These are phyloP conservation scores for Ceratocystis eucalypticola DNA, from an alignment of 2,329 filamentous ascomycete species.

Conservation along the genomic window DNA sequence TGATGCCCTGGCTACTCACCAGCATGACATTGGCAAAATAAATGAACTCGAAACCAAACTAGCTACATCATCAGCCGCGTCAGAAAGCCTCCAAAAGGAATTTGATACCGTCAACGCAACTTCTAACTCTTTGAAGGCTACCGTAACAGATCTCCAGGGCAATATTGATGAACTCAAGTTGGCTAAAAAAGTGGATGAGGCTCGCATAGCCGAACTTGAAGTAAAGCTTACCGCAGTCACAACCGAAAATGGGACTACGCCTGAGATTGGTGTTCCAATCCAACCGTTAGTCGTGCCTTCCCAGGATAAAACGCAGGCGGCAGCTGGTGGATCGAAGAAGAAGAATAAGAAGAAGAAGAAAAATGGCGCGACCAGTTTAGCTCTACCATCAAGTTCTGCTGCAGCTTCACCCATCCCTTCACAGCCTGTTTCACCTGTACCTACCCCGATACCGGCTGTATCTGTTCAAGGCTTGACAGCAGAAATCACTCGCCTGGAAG, in stretches of 20 bases:
- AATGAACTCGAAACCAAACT: conserved; percentile 27
- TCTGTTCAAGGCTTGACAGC: conserved; percentile 30
- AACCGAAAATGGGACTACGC: conserved; percentile 19
- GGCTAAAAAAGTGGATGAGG: conserved; percentile 29
- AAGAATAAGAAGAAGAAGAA: conserved; percentile 92
- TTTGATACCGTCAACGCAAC: conserved; percentile 30
- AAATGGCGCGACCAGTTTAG: conserved; percentile 39
- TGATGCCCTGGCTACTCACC: conserved; percentile 24
- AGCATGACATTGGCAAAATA: conserved; percentile 25
- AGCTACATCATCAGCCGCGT: conserved; percentile 27
- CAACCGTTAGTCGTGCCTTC: conserved; percentile 23
- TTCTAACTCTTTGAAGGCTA: conserved; percentile 24
- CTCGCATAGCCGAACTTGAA: conserved; percentile 31
- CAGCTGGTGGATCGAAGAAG: conserved; percentile 29
- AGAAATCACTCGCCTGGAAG: conserved; percentile 38
- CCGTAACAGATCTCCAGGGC: conserved; percentile 6
- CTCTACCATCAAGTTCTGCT: conserved; percentile 21
- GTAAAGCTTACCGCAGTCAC: conserved; percentile 25
- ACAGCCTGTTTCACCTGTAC: conserved; percentile 3
- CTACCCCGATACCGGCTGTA: conserved; percentile 21
- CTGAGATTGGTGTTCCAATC: conserved; percentile 22
- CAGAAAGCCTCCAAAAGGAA: conserved; percentile 30
- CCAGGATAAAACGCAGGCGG: conserved; percentile 20
- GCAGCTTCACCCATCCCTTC: conserved; percentile 15
- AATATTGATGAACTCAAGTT: conserved; percentile 25